Evolutionary conservation across 805 yeast species (phyloP), one percentile per base, ranked within the genome.

Genomic region (Brettanomyces anomalus): DNA sequence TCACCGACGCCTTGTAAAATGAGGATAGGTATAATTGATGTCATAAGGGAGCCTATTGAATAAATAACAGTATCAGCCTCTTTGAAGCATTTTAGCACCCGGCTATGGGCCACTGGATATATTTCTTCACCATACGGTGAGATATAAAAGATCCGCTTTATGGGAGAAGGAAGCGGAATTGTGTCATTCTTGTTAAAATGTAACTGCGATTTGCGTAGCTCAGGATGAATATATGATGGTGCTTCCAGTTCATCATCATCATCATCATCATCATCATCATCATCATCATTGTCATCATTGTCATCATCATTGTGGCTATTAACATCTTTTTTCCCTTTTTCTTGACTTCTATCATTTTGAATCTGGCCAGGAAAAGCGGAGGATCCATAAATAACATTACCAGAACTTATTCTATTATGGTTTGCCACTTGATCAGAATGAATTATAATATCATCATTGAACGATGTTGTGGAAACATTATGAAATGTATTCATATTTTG

Each of bases 51-150:
- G 1, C 97, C 97, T 43, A 89, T 84, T 0, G 95, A 84, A 55
- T 79, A 85, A 0, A 89, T 66, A 0, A 88, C 63, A 13, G 74
- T 66, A 32, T 79, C 73, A 0, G 85, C 65, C 4, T 65, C 55
- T 17, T 66, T 53, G 3, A 87, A 56, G 19, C 73, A 67, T 1
- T 72, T 60, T 2, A 76, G 56, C 0, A 81, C 88, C 39, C 85
- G 64, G 3, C 77, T 60, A 49, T 81, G 81, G 1, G 90, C 88
- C 28, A 66, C 60, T 3, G 96, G 96, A 48, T 77, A 75, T 20
- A 85, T 80, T 56, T 88, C 96, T 52, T 83, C 85, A 1, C 96
- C 95, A 56, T 83, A 85, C 1, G 93, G 89, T 16, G 88, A 85
- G 39, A 88, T 82, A 56, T 89, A 88, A 50, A 78, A 80, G 4